phyloP scores from a whole-genome alignment of 306 rosid species.

The Vigna nakashimae region DNA sequence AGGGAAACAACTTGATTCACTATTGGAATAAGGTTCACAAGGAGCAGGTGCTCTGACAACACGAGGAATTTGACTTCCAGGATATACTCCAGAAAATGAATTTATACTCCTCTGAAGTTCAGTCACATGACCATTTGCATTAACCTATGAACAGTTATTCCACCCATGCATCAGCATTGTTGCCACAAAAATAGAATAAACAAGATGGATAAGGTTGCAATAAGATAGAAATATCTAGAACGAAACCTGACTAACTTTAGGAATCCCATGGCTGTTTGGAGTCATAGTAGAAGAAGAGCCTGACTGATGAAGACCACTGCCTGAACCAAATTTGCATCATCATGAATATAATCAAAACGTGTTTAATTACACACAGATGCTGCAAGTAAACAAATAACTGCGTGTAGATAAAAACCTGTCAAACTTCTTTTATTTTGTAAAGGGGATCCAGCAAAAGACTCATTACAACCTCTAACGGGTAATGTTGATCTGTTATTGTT shows the following conservation, averaged over 20 bases:
- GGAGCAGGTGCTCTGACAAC: constrained; percentile 26
- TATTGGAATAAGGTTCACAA: constrained; percentile 2
- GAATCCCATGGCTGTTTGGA: constrained; percentile 32
- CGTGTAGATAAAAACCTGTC: constrained; percentile 35
- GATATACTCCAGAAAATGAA: constrained; percentile 46
- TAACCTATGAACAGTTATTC: constrained; percentile 42
- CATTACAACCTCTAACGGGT: constrained; percentile 35
- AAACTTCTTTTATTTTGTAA: constrained; percentile 47
- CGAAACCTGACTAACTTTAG: constrained; percentile 48
- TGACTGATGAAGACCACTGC: constrained; percentile 15
- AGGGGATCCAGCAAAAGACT: constrained; percentile 29
- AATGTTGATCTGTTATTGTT: constrained; percentile 15
- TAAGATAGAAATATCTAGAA: not conserved
- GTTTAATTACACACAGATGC: too few relatives aligned
- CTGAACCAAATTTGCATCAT: constrained; percentile 40
- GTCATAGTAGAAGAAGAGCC: constrained; percentile 33
- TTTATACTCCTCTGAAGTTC: constrained; percentile 4
- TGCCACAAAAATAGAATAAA: too few relatives aligned
- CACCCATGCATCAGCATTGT: too few relatives aligned
- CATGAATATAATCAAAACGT: too few relatives aligned
- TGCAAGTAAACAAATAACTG: not conserved
- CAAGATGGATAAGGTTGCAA: not conserved
- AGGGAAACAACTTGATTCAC: not conserved
- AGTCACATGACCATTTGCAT: not conserved
- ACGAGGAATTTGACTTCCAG: constrained; percentile 41